Evolutionary conservation across 441 rosid species (phyloP), one percentile per base, ranked within the genome.

Genomic region (Mallotus repandus): DNA sequence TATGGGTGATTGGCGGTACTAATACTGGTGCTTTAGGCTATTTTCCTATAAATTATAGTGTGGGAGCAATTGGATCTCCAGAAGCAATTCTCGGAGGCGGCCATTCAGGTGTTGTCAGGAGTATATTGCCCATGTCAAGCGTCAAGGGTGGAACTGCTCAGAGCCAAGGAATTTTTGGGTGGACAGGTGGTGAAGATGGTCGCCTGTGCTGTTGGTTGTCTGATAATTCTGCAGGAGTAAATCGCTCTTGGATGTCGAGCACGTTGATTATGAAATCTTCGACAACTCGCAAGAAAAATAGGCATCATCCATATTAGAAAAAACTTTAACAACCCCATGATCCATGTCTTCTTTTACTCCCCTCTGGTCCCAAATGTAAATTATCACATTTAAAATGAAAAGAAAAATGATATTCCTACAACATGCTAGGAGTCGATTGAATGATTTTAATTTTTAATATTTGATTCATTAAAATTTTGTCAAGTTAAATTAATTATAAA

Each of bases 151-250:
- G 77, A 13, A 65, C 73, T 68, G 67, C 79, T 12, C 86, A 80
- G 66, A 79, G 77, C 69, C 83, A 29, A 9, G 92, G 92, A 55
- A 74, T 89, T 76, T 96, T 96, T 56, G 97, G 97, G 68, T 96
- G 99, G 99, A 86, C 88, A 0, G 98, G 97, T 0, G 97, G 97
- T 35, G 99, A 93, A 83, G 99, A 96, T 76, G 98, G 99, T 55
- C 89, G 94, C 1, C 54, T 96, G 66, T 93, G 97, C 76, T 93
- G 98, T 83, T 96, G 99, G 99, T 72, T 76, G 41, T 85, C 91
- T 0, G 89, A 93, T 67, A 83, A 82, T 46, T 80, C 91, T 56
- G 50, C 78, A 0, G 88, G 76, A 67, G 66, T 64, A 15, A 83
- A 81, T 53, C 83, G 83, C 54, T 86, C 98, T 60, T 93, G 99